Percentiles rank a stretch among this genome's conserved stretches.
phyloP scores from a whole-genome alignment of 2,329 filamentous ascomycete species.

The Cladosporium sp. region DNA sequence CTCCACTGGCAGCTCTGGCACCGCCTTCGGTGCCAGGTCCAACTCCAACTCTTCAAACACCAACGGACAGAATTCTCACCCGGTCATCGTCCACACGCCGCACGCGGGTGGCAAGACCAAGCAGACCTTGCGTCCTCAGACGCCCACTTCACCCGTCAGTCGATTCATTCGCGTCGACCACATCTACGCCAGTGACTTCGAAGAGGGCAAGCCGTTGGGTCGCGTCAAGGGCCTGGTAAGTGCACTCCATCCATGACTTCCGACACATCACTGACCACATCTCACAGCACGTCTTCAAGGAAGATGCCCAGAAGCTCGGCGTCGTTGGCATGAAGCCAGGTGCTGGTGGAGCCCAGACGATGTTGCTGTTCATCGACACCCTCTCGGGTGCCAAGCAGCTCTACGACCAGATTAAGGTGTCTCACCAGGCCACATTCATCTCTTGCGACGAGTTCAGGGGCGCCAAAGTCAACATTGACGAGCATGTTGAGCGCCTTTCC shows the following conservation, averaged over 20 bases:
- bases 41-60: not conserved
- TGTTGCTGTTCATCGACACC: no score
- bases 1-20: not conserved
- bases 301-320: not conserved
- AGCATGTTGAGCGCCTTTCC: not conserved
- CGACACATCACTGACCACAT: not conserved
- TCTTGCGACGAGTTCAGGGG: not conserved
- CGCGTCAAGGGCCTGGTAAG: not conserved
- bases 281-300: constrained; percentile 4
- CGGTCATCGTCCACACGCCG: constrained; percentile 3
- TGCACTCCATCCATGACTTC: not conserved
- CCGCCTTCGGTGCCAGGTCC: not conserved
- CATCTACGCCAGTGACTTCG: not conserved
- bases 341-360: no score
- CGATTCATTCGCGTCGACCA: not conserved
- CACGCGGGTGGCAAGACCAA: not conserved
- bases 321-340: no score
- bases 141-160: not conserved
- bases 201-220: not conserved
- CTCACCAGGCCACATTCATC: not conserved
- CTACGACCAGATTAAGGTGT: no score
- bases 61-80: not conserved
- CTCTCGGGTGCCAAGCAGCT: no score
- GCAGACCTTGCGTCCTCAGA: not conserved
- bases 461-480: not conserved